Evolutionary conservation across 768 basidiomycete genomes (phyloP).

Genomic region (Russula compacta): DNA sequence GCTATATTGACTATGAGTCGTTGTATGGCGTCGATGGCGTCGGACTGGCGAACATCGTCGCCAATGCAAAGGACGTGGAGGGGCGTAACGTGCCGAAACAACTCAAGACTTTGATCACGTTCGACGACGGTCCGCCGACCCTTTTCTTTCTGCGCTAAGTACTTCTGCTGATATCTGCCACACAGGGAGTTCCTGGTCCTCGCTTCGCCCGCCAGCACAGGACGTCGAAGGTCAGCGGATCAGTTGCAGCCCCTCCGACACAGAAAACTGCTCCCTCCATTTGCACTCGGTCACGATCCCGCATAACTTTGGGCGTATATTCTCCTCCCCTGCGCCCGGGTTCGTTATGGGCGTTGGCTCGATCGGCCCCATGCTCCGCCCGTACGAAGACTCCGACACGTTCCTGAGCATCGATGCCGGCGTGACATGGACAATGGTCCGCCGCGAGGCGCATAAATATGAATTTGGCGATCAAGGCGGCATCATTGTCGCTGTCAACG

Average conservation of each 20-base stretch:
- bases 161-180: neutral
- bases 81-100: slow-evolving; percentile 58
- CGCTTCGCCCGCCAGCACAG: slow-evolving; percentile 46
- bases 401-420: slow-evolving; percentile 91
- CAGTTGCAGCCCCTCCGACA: slow-evolving; percentile 49
- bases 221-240: slow-evolving; percentile 56
- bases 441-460: slow-evolving; percentile 76
- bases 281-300: slow-evolving; percentile 87
- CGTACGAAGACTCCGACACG: slow-evolving; percentile 85
- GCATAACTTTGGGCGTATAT: slow-evolving; percentile 90
- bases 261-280: slow-evolving; percentile 70
- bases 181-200: slow-evolving; percentile 64
- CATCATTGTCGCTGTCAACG: slow-evolving; percentile 72
- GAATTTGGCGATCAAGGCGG: slow-evolving; percentile 91
- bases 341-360: slow-evolving; percentile 96
- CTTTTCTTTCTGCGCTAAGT: neutral
- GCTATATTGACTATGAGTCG: slow-evolving; percentile 91
- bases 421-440: slow-evolving; percentile 73
- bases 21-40: slow-evolving; percentile 83
- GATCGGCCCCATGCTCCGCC: slow-evolving; percentile 54
- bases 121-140: slow-evolving; percentile 61
- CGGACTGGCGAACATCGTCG: slow-evolving; percentile 81
- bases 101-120: slow-evolving; percentile 75
- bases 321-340: slow-evolving; percentile 92
- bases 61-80: slow-evolving; percentile 79